phyloP scores from a whole-genome alignment of 495 filamentous ascomycete genomes.

The Ascodesmis nigricans region DNA sequence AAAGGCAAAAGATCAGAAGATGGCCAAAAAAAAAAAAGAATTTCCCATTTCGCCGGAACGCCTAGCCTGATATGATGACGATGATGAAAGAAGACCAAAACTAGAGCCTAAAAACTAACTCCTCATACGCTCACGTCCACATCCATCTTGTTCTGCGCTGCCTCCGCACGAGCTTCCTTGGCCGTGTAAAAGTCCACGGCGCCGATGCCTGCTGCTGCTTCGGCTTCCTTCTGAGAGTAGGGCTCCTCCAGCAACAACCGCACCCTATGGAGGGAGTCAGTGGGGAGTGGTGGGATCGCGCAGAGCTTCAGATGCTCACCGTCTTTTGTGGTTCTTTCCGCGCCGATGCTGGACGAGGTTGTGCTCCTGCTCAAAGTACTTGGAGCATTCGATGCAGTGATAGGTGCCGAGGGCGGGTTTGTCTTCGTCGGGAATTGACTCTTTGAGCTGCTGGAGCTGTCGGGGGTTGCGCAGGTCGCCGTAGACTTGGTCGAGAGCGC shows the following conservation, averaged over 20 bases:
- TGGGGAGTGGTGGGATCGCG: not conserved
- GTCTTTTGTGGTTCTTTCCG: conserved; percentile 81
- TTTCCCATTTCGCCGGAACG: not conserved
- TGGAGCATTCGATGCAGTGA: conserved; percentile 87
- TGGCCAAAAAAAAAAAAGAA: conserved; percentile 1
- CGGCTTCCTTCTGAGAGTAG: conserved; percentile 66
- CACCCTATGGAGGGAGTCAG: conserved; percentile 29
- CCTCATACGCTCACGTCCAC: conserved; percentile 6
- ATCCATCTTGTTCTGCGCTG: conserved; percentile 15
- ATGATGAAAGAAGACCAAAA: conserved; percentile 1
- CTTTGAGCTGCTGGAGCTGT: conserved; percentile 57
- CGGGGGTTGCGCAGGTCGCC: conserved; percentile 51
- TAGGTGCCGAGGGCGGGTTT: conserved; percentile 60
- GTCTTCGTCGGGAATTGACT: conserved; percentile 61
- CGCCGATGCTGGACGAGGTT: conserved; percentile 53
- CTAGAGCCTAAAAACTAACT: too few relatives aligned
- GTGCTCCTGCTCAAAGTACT: conserved; percentile 78
- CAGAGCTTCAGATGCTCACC: too few relatives aligned
- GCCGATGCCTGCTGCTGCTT: conserved; percentile 49
- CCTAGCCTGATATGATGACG: not conserved
- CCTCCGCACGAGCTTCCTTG: conserved; percentile 12
- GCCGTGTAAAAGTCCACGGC: conserved; percentile 14
- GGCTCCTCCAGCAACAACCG: conserved; percentile 56
- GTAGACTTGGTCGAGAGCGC: conserved; percentile 75
- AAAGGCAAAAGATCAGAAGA: conserved; percentile 7